Percentiles rank a stretch among this genome's conserved stretches.
phyloP scores from a whole-genome alignment of 2,329 filamentous ascomycete species.

The Ascochyta rabiei region DNA sequence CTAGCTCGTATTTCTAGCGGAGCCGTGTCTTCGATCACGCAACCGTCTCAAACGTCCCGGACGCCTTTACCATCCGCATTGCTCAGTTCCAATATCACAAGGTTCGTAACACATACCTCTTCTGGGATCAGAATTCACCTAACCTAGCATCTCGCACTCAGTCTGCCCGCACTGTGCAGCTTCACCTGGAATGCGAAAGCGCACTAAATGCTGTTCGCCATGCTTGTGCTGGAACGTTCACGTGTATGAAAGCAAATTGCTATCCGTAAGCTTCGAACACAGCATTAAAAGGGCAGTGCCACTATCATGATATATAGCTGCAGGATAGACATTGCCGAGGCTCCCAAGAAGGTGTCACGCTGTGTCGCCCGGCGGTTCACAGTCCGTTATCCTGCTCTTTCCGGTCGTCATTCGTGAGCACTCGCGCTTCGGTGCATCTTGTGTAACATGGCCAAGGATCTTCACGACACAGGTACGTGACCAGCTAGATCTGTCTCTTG shows the following conservation, averaged over 20 bases:
- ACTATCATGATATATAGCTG: neutral
- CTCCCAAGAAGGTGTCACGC: neutral
- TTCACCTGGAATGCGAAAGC: neutral
- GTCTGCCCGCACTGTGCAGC: neutral
- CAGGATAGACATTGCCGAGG: neutral
- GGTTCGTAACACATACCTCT: neutral
- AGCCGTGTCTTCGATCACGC: neutral
- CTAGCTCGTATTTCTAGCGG: conserved; percentile 4
- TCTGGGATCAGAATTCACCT: neutral
- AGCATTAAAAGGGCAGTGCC: neutral
- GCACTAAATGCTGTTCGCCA: neutral
- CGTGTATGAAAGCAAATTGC: neutral
- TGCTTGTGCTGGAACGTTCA: neutral
- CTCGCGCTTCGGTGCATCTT: neutral
- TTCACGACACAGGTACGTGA: neutral
- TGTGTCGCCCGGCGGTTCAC: neutral
- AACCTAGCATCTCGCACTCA: neutral
- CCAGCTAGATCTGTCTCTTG: neutral
- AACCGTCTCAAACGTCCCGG: neutral
- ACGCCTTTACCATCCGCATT: neutral
- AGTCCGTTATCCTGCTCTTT: neutral
- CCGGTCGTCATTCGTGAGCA: neutral
- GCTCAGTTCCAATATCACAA: neutral
- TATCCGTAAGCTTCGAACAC: neutral
- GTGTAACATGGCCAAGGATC: neutral